phyloP scores from a whole-genome alignment of 1,284 basidiomycete species.

The Puccinia coronata region DNA sequence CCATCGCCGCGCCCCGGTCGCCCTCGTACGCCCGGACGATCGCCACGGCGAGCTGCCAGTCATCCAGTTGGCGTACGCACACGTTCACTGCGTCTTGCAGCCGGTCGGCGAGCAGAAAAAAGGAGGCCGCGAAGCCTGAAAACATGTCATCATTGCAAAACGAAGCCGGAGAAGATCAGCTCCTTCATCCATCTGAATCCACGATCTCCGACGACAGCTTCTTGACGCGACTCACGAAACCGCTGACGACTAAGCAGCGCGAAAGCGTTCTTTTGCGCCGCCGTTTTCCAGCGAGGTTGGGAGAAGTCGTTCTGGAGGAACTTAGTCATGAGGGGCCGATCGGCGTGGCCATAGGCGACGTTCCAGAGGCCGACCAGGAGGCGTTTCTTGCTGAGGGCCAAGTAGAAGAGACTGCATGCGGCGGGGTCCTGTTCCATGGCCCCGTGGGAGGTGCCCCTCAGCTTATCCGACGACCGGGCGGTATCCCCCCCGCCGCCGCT shows the following conservation, averaged over 20 bases:
- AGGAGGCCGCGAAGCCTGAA: conserved; percentile 90
- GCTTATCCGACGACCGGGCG: conserved; percentile 58
- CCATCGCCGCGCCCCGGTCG: conserved; percentile 76
- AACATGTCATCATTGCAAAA: no score
- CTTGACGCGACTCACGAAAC: conserved; percentile 82
- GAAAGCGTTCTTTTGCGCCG: conserved; percentile 95
- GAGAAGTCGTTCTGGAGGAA: conserved; percentile 91
- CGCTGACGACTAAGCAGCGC: conserved; percentile 85
- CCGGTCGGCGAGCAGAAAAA: conserved; percentile 88
- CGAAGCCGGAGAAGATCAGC: conserved; percentile 1
- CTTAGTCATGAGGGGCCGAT: conserved; percentile 84
- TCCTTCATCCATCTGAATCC: background rate
- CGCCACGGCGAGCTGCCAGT: conserved; percentile 86
- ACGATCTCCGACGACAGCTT: background rate
- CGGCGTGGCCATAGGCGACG: conserved; percentile 89
- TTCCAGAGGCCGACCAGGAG: conserved; percentile 93
- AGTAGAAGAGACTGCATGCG: conserved; percentile 86
- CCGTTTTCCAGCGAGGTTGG: conserved; percentile 81
- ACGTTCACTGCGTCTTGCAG: conserved; percentile 90
- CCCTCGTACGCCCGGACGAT: conserved; percentile 80
- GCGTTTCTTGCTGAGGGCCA: conserved; percentile 86
- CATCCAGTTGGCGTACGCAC: conserved; percentile 80
- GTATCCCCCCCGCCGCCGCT: conserved; percentile 63
- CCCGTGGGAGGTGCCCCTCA: conserved; percentile 36
- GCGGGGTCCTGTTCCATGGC: conserved; percentile 71